These are phyloP conservation scores for Fraxinus dipetala DNA, from an alignment of 305 asterid genomes.

Conservation along the genomic window DNA sequence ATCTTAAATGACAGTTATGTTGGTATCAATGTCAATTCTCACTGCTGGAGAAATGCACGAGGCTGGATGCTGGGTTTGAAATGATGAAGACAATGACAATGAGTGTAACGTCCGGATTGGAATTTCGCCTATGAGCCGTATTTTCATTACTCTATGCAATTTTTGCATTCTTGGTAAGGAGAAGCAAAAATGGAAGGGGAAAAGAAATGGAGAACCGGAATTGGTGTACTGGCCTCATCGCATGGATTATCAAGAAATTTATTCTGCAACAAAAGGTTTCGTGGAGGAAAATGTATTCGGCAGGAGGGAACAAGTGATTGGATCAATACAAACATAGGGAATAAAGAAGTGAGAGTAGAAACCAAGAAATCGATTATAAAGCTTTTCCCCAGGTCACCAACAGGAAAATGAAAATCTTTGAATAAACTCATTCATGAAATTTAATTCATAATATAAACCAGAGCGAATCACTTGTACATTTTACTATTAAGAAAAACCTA, in stretches of 20 bases:
- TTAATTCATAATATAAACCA: conserved; percentile 11
- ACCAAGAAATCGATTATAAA: background rate
- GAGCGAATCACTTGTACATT: background rate
- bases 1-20: conserved; percentile 34
- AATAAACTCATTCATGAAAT: background rate
- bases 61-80: conserved; percentile 36
- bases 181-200: conserved; percentile 24
- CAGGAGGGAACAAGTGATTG: conserved; percentile 19
- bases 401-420: background rate
- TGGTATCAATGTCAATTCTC: conserved; percentile 41
- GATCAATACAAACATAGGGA: background rate
- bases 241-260: conserved; percentile 35
- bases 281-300: conserved; percentile 39
- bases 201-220: conserved; percentile 44
- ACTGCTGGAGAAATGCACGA: conserved; percentile 27
- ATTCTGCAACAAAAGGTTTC: conserved; percentile 35
- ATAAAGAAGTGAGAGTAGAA: background rate
- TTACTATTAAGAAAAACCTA: background rate
- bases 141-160: conserved; percentile 18
- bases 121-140: background rate
- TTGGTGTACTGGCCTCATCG: conserved; percentile 44
- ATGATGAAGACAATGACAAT: conserved; percentile 4
- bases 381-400: background rate
- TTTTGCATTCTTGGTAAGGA: conserved; percentile 16
- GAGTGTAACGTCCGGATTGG: background rate